phyloP scores from a whole-genome alignment of 805 yeast species.

The Suhomyces xylopsoci region DNA sequence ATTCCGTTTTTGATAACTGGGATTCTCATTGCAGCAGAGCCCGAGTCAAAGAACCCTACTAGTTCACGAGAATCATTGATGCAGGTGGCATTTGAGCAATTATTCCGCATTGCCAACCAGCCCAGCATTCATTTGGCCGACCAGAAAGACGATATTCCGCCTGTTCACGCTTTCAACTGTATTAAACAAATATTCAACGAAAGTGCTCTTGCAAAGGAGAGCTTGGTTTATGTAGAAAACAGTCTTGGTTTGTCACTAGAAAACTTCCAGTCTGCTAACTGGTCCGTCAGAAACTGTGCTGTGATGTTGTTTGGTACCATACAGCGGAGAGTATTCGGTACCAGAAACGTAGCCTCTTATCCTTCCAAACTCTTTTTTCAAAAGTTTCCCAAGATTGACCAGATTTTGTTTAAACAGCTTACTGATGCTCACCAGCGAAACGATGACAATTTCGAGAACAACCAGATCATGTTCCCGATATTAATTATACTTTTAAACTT shows the following conservation, averaged over 20 bases:
- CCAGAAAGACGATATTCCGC: conserved; percentile 72
- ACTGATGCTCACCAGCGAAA: conserved; percentile 5
- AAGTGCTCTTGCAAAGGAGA: conserved; percentile 53
- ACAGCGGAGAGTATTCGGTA: conserved; percentile 77
- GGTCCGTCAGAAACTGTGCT: conserved; percentile 91
- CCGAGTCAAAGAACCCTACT: not conserved
- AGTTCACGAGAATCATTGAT: conserved; percentile 28
- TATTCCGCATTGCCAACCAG: conserved; percentile 52
- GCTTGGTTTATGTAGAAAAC: conserved; percentile 50
- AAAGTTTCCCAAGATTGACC: conserved; percentile 53
- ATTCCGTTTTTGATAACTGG: conserved; percentile 78
- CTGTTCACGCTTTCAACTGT: conserved; percentile 91
- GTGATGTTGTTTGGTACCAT: conserved; percentile 88
- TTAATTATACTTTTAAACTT: conserved; percentile 68
- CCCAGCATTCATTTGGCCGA: conserved; percentile 48
- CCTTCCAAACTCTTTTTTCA: conserved; percentile 72
- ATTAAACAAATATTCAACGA: conserved; percentile 73
- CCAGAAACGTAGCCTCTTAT: conserved; percentile 35
- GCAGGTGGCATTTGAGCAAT: conserved; percentile 45
- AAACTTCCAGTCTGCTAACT: conserved; percentile 61
- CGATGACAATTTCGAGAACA: conserved; percentile 20
- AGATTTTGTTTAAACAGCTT: conserved; percentile 46
- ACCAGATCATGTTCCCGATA: conserved; percentile 72
- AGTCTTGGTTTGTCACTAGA: conserved; percentile 60
- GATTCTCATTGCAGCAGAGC: conserved; percentile 51